Conservation (phyloP, 2,329 filamentous ascomycete species). For the Fusarium sp. region DNA sequence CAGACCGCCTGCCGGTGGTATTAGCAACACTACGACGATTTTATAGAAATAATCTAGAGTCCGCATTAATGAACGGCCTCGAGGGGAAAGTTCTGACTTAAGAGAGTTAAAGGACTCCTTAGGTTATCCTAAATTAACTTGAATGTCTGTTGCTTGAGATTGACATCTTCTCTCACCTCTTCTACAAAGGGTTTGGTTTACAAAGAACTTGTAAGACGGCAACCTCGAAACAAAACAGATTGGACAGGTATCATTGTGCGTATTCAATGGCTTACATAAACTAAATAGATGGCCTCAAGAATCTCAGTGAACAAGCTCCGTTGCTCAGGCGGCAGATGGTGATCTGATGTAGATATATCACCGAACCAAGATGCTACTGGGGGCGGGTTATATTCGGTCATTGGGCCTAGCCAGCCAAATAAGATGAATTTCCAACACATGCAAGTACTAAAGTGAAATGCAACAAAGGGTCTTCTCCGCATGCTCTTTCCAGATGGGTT, state of each 20-base stretch:
- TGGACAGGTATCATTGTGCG: not conserved
- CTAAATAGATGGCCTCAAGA: not conserved
- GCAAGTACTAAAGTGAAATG: not conserved
- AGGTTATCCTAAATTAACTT: not conserved
- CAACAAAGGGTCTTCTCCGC: slow-evolving; percentile 11
- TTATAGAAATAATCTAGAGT: not conserved
- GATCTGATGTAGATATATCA: not conserved
- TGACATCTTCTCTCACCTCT: not conserved
- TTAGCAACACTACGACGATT: not conserved
- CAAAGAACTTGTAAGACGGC: not conserved
- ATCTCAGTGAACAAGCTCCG: not conserved
- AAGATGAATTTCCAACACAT: not conserved
- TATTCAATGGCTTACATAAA: not conserved
- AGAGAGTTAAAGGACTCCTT: no score
- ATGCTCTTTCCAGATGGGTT: slow-evolving; percentile 16
- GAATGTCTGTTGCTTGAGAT: not conserved
- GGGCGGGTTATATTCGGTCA: not conserved
- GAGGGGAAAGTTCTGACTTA: not conserved
- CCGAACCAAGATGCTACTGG: not conserved
- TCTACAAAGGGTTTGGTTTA: not conserved
- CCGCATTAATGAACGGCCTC: not conserved
- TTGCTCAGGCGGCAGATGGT: not conserved
- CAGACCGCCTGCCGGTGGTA: not conserved
- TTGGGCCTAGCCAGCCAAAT: not conserved
- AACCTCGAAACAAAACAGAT: not conserved